Percentiles rank a stretch among this genome's conserved stretches.
These are phyloP conservation scores for Amesomyces nigricolor DNA, from an alignment of 2,329 filamentous ascomycete genomes.

Conservation along the genomic window DNA sequence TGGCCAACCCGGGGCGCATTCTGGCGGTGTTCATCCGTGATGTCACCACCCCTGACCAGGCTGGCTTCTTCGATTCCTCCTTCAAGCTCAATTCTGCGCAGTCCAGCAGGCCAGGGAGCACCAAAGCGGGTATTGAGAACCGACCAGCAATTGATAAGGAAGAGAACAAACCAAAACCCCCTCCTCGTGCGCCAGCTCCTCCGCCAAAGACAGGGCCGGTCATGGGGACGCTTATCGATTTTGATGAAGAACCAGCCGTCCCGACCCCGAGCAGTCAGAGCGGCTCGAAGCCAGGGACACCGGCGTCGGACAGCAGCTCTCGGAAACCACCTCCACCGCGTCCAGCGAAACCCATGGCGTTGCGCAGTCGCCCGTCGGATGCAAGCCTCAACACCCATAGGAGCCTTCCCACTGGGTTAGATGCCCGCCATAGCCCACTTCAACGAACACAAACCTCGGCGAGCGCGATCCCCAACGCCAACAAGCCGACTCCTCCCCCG, in stretches of 20 bases:
- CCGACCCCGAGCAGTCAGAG: constrained; percentile 28
- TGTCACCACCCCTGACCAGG: constrained; percentile 72
- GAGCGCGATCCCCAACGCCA: constrained; percentile 1
- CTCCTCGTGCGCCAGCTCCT: constrained; percentile 29
- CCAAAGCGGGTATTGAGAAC: constrained; percentile 16
- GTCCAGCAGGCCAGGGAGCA: constrained; percentile 14
- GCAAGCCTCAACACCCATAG: constrained; percentile 1
- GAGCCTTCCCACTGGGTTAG: background rate
- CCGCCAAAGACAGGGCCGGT: constrained; percentile 31
- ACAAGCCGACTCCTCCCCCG: constrained; percentile 32
- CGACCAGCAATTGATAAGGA: constrained; percentile 21
- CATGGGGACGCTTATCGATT: constrained; percentile 58
- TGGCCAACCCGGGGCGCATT: constrained; percentile 76
- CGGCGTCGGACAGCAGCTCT: constrained; percentile 16
- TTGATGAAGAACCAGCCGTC: constrained; percentile 43
- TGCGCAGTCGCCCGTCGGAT: constrained; percentile 42
- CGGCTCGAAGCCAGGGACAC: constrained; percentile 61
- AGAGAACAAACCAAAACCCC: constrained; percentile 30
- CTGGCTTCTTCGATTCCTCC: constrained; percentile 68
- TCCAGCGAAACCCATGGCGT: constrained; percentile 52
- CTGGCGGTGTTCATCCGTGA: constrained; percentile 90
- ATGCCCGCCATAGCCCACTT: background rate
- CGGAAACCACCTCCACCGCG: constrained; percentile 46
- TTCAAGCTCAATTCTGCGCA: constrained; percentile 9
- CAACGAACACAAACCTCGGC: constrained; percentile 5